Percentiles rank a stretch among this genome's conserved stretches.
Evolutionary conservation across 305 asterid species (phyloP).

Genomic region (Fraxinus sp.): DNA sequence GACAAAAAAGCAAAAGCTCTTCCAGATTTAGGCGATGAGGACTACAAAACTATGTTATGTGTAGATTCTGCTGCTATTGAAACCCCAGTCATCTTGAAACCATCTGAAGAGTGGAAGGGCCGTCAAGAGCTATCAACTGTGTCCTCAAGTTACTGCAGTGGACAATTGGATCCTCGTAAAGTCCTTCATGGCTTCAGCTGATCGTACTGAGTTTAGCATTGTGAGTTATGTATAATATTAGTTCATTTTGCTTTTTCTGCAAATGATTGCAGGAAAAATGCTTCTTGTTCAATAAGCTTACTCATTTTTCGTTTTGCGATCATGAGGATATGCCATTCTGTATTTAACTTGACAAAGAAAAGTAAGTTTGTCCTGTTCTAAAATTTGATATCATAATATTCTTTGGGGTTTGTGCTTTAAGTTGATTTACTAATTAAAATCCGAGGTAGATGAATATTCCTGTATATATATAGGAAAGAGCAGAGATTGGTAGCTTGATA

Average conservation of each 20-base stretch:
- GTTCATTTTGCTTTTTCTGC: not conserved
- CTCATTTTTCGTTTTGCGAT: conserved; percentile 24
- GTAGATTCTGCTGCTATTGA: conserved; percentile 77
- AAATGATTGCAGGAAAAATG: not conserved
- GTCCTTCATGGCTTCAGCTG: conserved; percentile 62
- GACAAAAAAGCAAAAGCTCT: conserved; percentile 77
- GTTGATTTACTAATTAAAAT: not conserved
- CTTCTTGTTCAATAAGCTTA: conserved; percentile 31
- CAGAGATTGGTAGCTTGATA: conserved; percentile 17
- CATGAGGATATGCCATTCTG: conserved; percentile 20
- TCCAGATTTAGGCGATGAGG: conserved; percentile 75
- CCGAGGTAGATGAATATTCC: conserved; percentile 11
- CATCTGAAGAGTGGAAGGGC: conserved; percentile 84
- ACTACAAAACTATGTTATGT: conserved; percentile 68
- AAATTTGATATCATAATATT: not conserved
- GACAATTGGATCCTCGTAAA: conserved; percentile 74
- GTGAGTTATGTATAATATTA: conserved; percentile 24
- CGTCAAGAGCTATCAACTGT: conserved; percentile 73
- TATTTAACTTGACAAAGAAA: conserved; percentile 14
- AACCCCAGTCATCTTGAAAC: conserved; percentile 61
- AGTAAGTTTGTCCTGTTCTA: conserved; percentile 10
- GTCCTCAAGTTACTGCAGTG: conserved; percentile 87
- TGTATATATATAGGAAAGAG: conserved; percentile 5
- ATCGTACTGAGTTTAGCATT: conserved; percentile 31
- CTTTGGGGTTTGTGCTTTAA: not conserved